Evolutionary conservation across 75 land plant genomes (phyloP).

Genomic region (Cryptomeria japonica): DNA sequence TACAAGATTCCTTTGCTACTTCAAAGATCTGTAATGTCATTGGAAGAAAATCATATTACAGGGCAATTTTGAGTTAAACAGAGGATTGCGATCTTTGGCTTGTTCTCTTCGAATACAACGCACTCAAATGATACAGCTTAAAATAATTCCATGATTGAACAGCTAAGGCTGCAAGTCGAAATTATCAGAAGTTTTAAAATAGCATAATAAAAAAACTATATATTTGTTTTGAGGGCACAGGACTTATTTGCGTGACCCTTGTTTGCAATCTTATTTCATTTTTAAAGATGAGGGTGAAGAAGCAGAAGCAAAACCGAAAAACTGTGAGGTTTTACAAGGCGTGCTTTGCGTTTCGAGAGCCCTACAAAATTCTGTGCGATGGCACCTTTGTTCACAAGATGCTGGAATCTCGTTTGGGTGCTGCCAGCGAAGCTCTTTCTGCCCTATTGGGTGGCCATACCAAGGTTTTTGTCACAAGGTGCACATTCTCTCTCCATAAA

Average conservation of each 20-base stretch:
- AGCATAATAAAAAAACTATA: no score
- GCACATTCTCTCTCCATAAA: neutral
- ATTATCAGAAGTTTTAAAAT: no score
- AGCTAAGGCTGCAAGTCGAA: neutral
- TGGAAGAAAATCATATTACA: neutral
- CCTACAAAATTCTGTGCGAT: slow-evolving; percentile 88
- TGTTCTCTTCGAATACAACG: neutral
- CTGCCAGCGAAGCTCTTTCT: slow-evolving; percentile 43
- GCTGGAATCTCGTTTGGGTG: slow-evolving; percentile 21
- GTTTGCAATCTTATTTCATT: neutral
- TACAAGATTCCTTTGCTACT: neutral
- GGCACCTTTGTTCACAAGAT: slow-evolving; percentile 69
- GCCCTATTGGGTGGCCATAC: slow-evolving; percentile 50
- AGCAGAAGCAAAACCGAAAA: slow-evolving; percentile 76
- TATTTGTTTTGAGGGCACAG: neutral
- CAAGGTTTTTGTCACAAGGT: slow-evolving; percentile 85
- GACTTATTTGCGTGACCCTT: neutral
- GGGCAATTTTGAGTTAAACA: no score
- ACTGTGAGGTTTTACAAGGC: slow-evolving; percentile 77
- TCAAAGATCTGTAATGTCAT: neutral
- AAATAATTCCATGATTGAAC: neutral
- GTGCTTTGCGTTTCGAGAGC: slow-evolving; percentile 89
- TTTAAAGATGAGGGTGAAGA: slow-evolving; percentile 75
- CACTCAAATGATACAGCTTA: neutral
- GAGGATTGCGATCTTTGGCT: neutral